Conservation (phyloP, 306 rosid species). For the Alnus glutinosa region DNA sequence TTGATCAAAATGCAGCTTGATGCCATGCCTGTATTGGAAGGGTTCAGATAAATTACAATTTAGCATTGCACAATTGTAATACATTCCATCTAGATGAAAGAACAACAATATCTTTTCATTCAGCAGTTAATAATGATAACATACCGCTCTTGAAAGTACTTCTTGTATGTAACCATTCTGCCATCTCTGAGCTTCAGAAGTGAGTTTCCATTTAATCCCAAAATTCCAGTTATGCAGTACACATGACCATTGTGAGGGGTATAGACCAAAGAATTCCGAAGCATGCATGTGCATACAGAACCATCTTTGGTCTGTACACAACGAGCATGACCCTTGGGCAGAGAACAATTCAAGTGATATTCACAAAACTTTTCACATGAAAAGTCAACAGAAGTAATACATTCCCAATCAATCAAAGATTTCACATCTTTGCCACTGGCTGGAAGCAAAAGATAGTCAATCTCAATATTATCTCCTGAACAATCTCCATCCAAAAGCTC, state of each 20-base stretch:
- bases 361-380: conserved; percentile 20
- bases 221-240: conserved; percentile 51
- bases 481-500: conserved; percentile 22
- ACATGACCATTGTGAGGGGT: conserved; percentile 63
- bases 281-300: conserved; percentile 51
- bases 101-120: neutral
- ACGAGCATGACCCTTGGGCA: conserved; percentile 9
- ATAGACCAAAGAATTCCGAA: conserved; percentile 55
- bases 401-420: conserved; percentile 51
- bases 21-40: conserved; percentile 54
- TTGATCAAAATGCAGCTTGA: conserved; percentile 43
- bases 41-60: conserved; percentile 11
- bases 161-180: conserved; percentile 49
- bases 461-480: conserved; percentile 41
- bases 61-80: neutral
- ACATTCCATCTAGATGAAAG: conserved; percentile 10
- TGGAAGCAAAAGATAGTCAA: conserved; percentile 84
- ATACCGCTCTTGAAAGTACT: conserved; percentile 51
- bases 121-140: conserved; percentile 20
- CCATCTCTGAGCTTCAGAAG: conserved; percentile 39
- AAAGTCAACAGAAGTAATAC: conserved; percentile 44
- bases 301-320: conserved; percentile 45
- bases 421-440: conserved; percentile 18
- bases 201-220: conserved; percentile 62
- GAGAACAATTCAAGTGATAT: conserved; percentile 24